phyloP scores from a whole-genome alignment of 2,329 filamentous ascomycete genomes.

The Scedosporium dehoogii region DNA sequence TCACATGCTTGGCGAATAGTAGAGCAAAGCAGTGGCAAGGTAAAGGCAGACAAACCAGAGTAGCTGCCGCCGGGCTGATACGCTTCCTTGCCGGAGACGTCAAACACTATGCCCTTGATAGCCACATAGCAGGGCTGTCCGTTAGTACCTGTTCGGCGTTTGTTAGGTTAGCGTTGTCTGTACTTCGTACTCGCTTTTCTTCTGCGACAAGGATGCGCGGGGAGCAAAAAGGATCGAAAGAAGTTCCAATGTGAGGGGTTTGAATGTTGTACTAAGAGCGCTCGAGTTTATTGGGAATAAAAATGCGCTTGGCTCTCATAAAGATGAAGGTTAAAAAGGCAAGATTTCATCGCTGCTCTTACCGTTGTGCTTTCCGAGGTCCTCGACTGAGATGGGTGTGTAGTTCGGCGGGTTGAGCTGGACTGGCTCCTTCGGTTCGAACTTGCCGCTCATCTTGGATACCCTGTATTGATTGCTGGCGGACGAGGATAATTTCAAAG shows the following conservation, averaged over 20 bases:
- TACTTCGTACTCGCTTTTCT: no score
- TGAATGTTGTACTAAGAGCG: no score
- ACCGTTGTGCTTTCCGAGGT: constrained; percentile 79
- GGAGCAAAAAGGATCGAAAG: background rate
- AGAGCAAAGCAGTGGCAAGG: background rate
- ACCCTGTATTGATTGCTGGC: background rate
- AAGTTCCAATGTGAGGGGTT: background rate
- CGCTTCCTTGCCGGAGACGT: constrained; percentile 80
- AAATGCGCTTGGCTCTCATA: no score
- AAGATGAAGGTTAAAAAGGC: no score
- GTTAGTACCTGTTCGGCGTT: constrained; percentile 44
- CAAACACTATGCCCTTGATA: constrained; percentile 83
- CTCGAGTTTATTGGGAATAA: no score
- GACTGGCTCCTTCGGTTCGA: constrained; percentile 70
- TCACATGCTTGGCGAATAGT: background rate
- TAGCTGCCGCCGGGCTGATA: constrained; percentile 80
- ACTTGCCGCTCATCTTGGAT: constrained; percentile 49
- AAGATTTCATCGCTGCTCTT: constrained; percentile 20
- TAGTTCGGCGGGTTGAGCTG: constrained; percentile 75
- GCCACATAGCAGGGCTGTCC: constrained; percentile 58
- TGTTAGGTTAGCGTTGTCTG: background rate
- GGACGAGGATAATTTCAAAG: background rate
- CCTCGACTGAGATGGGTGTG: constrained; percentile 71
- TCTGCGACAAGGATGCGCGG: background rate
- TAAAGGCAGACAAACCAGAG: constrained; percentile 51